phyloP scores from a whole-genome alignment of 495 filamentous ascomycete species.

The Aspergillus biplanus region DNA sequence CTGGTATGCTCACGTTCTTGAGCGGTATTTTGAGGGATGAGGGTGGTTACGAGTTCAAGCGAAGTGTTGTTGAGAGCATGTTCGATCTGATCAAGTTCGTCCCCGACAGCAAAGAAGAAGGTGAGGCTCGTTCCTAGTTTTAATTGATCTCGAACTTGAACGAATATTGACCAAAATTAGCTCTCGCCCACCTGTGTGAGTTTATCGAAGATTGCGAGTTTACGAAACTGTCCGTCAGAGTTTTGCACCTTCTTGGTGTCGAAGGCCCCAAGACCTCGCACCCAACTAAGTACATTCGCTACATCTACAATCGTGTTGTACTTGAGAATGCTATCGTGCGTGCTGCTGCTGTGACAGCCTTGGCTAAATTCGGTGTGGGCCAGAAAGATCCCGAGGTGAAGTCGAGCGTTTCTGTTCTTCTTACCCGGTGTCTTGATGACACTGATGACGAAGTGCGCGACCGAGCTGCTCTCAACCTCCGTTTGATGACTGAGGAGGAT shows the following conservation, averaged over 20 bases:
- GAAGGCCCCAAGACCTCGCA: constrained; percentile 96
- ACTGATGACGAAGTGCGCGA: constrained; percentile 98
- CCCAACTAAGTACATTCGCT: constrained; percentile 97
- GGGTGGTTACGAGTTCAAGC: constrained; percentile 98
- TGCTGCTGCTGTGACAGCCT: constrained; percentile 90
- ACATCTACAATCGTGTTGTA: constrained; percentile 99
- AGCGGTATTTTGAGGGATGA: constrained; percentile 95
- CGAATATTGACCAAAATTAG: constrained; percentile 38
- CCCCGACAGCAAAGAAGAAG: constrained; percentile 94
- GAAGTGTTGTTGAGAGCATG: constrained; percentile 97
- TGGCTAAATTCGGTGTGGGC: constrained; percentile 96
- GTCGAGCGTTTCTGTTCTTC: constrained; percentile 87
- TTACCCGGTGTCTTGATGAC: constrained; percentile 93
- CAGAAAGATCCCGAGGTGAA: constrained; percentile 97
- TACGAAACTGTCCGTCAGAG: constrained; percentile 94
- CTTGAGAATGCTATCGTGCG: constrained; percentile 96
- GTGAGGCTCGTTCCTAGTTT: constrained; percentile 38
- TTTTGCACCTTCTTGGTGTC: constrained; percentile 88
- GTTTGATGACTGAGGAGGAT: constrained; percentile 85
- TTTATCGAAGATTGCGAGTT: constrained; percentile 99
- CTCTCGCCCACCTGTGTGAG: constrained; percentile 93
- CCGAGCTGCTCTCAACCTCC: constrained; percentile 88
- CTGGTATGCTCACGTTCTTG: constrained; percentile 95
- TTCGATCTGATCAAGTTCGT: constrained; percentile 99
- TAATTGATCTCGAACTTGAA: neutral